These are phyloP conservation scores for Rhodamnia rubescens DNA, from an alignment of 345 rosid species.

Conservation along the genomic window DNA sequence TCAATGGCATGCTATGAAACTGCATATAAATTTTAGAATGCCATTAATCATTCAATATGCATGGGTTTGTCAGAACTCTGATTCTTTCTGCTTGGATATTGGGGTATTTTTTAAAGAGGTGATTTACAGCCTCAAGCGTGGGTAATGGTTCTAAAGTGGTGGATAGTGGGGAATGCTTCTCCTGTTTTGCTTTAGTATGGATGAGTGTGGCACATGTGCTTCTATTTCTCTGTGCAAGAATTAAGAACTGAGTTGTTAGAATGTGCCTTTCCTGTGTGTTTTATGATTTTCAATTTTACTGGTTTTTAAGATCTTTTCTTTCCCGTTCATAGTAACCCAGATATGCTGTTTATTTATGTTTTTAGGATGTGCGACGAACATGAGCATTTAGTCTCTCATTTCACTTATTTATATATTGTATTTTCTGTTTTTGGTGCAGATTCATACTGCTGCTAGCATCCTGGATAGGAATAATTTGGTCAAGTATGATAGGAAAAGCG, in stretches of 20 bases:
- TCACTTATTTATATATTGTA: not conserved
- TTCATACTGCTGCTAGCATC: constrained; percentile 82
- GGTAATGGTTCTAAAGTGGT: not conserved
- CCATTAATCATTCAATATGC: not conserved
- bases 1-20: not conserved
- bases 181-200: not conserved
- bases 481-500: constrained; percentile 86
- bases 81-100: not conserved
- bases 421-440: constrained; percentile 25
- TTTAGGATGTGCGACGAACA: not conserved
- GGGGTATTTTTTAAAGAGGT: not conserved
- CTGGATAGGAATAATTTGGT: constrained; percentile 89
- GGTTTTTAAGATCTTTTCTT: not conserved
- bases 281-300: not conserved
- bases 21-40: not conserved
- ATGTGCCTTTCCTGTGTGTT: not conserved
- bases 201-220: not conserved
- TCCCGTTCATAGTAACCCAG: not conserved
- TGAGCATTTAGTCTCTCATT: not conserved
- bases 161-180: not conserved
- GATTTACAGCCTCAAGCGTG: not conserved
- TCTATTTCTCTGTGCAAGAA: not conserved
- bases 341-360: not conserved
- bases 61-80: not conserved
- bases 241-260: not conserved